phyloP scores from a whole-genome alignment of 2,329 filamentous ascomycete genomes.

The Paecilomyces sp. region DNA sequence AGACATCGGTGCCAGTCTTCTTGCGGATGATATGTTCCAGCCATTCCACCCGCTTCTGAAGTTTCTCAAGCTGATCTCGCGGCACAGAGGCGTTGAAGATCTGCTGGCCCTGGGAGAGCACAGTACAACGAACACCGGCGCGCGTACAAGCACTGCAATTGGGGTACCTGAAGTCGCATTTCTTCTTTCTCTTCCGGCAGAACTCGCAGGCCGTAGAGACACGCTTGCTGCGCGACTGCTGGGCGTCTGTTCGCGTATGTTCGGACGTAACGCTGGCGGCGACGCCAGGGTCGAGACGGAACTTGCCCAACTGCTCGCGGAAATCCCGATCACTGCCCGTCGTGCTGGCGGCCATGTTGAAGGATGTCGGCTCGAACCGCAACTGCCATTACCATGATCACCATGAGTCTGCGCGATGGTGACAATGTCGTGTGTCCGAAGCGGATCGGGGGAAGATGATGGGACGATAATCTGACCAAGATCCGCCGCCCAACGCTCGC shows the following conservation, averaged over 20 bases:
- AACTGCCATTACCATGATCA: background rate
- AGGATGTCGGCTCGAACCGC: background rate
- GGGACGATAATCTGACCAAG: background rate
- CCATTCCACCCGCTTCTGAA: slow-evolving; percentile 33
- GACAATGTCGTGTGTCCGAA: background rate
- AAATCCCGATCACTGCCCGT: background rate
- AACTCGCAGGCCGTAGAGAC: slow-evolving; percentile 35
- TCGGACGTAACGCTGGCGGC: background rate
- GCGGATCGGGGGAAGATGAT: background rate
- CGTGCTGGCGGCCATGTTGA: background rate
- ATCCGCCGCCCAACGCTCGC: background rate
- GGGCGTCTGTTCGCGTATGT: background rate
- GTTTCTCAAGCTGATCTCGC: slow-evolving; percentile 31
- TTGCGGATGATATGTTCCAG: slow-evolving; percentile 28
- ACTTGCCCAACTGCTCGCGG: background rate
- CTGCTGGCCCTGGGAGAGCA: slow-evolving; percentile 30
- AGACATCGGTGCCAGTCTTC: slow-evolving; percentile 27
- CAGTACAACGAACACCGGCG: slow-evolving; percentile 33
- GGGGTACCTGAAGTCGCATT: slow-evolving; percentile 35
- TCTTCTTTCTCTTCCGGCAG: slow-evolving; percentile 34
- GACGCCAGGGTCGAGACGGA: background rate
- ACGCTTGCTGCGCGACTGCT: slow-evolving; percentile 16
- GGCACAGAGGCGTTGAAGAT: slow-evolving; percentile 30
- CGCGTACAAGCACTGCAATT: slow-evolving; percentile 34
- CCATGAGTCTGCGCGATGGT: background rate